Evolutionary conservation across 805 yeast species (phyloP).

Genomic region (Yarrowia osloensis): DNA sequence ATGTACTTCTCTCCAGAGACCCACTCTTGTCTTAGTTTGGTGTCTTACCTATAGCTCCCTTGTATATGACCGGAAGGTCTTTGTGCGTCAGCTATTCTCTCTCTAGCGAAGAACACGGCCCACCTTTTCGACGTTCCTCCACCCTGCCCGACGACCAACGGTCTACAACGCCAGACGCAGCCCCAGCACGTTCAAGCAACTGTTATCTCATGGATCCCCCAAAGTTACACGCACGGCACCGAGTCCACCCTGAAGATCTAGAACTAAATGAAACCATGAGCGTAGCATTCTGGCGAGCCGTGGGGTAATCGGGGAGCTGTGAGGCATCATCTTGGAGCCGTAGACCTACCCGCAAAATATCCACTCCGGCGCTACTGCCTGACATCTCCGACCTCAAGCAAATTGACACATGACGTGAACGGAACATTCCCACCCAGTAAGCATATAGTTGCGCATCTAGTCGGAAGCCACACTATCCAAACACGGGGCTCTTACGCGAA

Average conservation of each 20-base stretch:
- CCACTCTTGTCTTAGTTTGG: neutral
- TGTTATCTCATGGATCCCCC: neutral
- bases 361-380: too few relatives aligned
- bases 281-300: neutral
- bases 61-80: neutral
- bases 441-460: too few relatives aligned
- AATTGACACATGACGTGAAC: neutral
- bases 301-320: too few relatives aligned
- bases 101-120: neutral
- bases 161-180: neutral
- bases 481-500: too few relatives aligned
- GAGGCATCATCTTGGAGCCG: neutral
- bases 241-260: conserved; percentile 1
- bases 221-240: neutral
- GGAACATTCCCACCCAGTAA: too few relatives aligned
- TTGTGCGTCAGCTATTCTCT: neutral
- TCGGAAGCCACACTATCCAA: too few relatives aligned
- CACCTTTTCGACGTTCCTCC: neutral
- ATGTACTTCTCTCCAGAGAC: neutral
- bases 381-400: neutral
- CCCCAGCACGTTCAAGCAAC: neutral
- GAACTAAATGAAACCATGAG: neutral
- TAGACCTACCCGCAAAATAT: too few relatives aligned
- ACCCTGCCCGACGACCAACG: neutral
- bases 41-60: neutral